These are phyloP conservation scores for Wickerhamiella musiphila DNA, from an alignment of 805 yeast genomes.

Conservation along the genomic window DNA sequence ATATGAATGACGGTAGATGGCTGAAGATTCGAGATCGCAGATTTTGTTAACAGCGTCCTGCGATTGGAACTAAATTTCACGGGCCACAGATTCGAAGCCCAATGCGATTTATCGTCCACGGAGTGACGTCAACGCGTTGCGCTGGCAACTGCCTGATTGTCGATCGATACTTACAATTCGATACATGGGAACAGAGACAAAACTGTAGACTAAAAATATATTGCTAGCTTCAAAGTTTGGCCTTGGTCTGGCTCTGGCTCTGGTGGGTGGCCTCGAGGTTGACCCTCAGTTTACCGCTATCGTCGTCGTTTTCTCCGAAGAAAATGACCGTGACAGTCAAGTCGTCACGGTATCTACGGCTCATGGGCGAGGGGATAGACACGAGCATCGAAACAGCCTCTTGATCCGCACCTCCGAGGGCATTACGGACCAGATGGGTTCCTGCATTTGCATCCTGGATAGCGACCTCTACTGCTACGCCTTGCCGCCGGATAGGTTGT, in stretches of 20 bases:
- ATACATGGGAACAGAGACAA: not conserved
- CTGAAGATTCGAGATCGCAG: too few species aligned
- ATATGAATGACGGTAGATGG: too few species aligned
- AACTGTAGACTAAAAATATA: not conserved
- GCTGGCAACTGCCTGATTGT: too few species aligned
- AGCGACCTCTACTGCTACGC: conserved; percentile 11
- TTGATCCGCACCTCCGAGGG: conserved; percentile 72
- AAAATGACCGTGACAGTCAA: conserved; percentile 90
- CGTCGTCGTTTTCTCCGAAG: conserved; percentile 39
- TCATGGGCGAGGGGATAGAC: conserved; percentile 78
- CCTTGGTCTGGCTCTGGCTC: conserved; percentile 5
- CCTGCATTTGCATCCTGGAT: conserved; percentile 77
- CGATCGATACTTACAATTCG: too few species aligned
- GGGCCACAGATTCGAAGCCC: too few species aligned
- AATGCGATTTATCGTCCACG: too few species aligned
- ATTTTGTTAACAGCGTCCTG: too few species aligned
- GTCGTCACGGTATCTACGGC: conserved; percentile 88
- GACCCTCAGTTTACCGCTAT: conserved; percentile 17
- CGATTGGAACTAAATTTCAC: too few species aligned
- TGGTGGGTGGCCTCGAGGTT: conserved; percentile 17
- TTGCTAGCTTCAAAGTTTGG: conserved; percentile 9
- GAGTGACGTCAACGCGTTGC: too few species aligned
- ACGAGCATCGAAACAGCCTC: conserved; percentile 80
- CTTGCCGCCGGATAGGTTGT: conserved; percentile 48
- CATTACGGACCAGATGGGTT: conserved; percentile 86